A percentile compares a stretch with the other conserved stretches of the same genome.
Evolutionary conservation across 2,329 filamentous ascomycete genomes (phyloP).

Genomic region (Akanthomyces muscarius): DNA sequence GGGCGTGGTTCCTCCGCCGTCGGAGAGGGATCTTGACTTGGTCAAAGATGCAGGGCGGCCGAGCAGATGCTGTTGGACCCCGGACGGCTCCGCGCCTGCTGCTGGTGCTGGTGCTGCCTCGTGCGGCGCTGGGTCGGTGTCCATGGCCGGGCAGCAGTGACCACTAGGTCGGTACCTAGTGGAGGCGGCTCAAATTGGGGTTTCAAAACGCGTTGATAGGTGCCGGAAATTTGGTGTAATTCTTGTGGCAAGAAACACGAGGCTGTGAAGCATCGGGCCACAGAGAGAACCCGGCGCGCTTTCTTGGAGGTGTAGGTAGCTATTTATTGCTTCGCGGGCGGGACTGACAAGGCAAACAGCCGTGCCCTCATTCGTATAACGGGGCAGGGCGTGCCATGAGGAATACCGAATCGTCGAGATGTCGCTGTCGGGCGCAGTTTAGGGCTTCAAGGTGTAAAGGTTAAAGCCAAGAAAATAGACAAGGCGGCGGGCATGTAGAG

Average conservation of each 20-base stretch:
- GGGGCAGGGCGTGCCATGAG: background rate
- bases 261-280: background rate
- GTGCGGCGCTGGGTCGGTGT: constrained; percentile 9
- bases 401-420: background rate
- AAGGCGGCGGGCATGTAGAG: background rate
- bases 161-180: background rate
- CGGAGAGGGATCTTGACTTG: constrained; percentile 62
- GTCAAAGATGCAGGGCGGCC: constrained; percentile 37
- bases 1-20: constrained; percentile 54
- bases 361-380: background rate
- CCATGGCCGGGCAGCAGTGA: constrained; percentile 10
- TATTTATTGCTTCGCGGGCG: background rate
- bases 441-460: background rate
- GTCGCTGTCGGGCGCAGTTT: background rate
- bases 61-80: constrained; percentile 18
- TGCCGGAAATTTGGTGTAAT: background rate
- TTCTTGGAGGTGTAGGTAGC: background rate
- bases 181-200: background rate
- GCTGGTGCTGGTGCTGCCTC: constrained; percentile 7
- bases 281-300: no score
- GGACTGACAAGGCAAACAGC: background rate
- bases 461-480: background rate
- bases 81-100: constrained; percentile 8
- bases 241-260: background rate
- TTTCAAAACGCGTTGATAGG: background rate